phyloP scores from a whole-genome alignment of 768 basidiomycete species.

The Mycena rosella region DNA sequence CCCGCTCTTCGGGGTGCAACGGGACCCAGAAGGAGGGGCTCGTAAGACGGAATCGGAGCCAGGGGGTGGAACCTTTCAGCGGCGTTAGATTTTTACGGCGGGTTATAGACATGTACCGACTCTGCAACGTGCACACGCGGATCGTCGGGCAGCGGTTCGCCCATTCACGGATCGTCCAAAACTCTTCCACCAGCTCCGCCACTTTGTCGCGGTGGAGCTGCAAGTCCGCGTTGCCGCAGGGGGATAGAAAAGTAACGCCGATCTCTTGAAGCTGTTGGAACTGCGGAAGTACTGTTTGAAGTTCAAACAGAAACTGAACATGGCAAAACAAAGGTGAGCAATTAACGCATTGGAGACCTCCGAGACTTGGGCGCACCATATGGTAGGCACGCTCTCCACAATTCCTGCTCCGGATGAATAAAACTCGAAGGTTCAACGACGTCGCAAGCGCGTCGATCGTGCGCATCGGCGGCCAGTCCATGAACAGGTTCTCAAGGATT shows the following conservation, averaged over 20 bases:
- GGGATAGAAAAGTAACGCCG: background rate
- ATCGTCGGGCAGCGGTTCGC: slow-evolving; percentile 1
- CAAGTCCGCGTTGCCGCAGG: no score
- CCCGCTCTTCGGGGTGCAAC: background rate
- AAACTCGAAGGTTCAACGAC: background rate
- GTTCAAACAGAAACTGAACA: slow-evolving; percentile 8
- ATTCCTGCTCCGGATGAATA: slow-evolving; percentile 6
- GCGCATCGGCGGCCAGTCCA: slow-evolving; percentile 6
- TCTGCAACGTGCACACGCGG: slow-evolving; percentile 8
- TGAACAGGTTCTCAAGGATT: slow-evolving; percentile 3
- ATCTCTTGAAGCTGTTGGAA: slow-evolving; percentile 8
- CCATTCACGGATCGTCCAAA: background rate
- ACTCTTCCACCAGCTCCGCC: background rate
- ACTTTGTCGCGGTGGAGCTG: background rate
- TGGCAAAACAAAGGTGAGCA: background rate
- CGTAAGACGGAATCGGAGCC: background rate
- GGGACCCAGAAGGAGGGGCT: slow-evolving; percentile 11
- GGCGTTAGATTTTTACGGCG: background rate
- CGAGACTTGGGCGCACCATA: background rate
- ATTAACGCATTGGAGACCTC: background rate
- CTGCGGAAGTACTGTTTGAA: background rate
- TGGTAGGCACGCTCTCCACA: background rate
- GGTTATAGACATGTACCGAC: background rate
- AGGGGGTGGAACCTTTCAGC: background rate
- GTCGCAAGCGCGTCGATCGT: background rate